These are phyloP conservation scores for Alternaria sp. DNA, from an alignment of 2,329 filamentous ascomycete species.

Conservation along the genomic window DNA sequence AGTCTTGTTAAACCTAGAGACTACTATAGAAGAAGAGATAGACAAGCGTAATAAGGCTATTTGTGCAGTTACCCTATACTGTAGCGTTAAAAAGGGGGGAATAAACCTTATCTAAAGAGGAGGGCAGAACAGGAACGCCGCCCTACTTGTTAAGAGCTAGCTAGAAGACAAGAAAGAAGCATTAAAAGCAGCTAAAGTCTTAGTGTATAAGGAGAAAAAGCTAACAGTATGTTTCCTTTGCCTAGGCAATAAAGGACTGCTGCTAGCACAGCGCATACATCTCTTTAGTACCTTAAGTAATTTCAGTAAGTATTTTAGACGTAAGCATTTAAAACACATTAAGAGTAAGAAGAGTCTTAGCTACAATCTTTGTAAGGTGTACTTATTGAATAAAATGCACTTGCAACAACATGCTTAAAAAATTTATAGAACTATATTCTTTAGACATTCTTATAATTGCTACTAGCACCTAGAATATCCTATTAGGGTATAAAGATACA, in stretches of 20 bases:
- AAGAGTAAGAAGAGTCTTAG: constrained; percentile 1
- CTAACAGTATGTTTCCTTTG: constrained; percentile 28
- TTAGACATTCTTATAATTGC: constrained; percentile 10
- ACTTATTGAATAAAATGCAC: constrained; percentile 15
- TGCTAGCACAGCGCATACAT: constrained; percentile 14
- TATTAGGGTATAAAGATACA: background rate
- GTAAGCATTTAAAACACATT: constrained; percentile 22
- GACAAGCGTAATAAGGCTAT: constrained; percentile 9
- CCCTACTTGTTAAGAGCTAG: constrained; percentile 15
- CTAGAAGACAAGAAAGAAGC: constrained; percentile 16
- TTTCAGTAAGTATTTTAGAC: constrained; percentile 28
- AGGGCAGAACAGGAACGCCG: constrained; percentile 3
- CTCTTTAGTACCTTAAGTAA: constrained; percentile 20
- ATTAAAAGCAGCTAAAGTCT: constrained; percentile 23
- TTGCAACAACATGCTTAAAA: constrained; percentile 17
- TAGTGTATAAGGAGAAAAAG: constrained; percentile 25
- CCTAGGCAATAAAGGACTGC: constrained; percentile 22
- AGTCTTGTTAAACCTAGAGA: too few species aligned
- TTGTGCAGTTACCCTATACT: constrained; percentile 20
- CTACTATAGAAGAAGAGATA: constrained; percentile 4
- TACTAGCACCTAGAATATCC: constrained; percentile 9
- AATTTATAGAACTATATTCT: constrained; percentile 13
- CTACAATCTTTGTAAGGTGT: constrained; percentile 19
- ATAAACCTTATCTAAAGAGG: constrained; percentile 10
- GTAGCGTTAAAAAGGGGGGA: constrained; percentile 20